Evolutionary conservation across 1,139 yeast genomes (phyloP).

Genomic region (Torulaspora pretoriensis): DNA sequence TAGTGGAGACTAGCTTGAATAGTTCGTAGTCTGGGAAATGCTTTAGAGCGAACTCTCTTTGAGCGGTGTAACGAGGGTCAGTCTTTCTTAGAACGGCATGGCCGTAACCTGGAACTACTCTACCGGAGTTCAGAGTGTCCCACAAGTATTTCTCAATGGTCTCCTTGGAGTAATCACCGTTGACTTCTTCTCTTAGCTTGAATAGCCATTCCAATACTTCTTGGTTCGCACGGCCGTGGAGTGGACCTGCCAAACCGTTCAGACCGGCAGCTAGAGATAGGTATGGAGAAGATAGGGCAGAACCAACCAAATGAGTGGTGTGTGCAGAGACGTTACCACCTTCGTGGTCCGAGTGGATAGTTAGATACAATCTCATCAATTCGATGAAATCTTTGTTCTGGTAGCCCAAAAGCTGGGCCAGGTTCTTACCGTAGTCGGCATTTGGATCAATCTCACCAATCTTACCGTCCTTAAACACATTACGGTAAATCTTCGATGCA

Average conservation of each 20-base stretch:
- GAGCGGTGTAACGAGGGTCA: conserved; percentile 80
- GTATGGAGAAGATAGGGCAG: conserved; percentile 42
- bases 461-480: conserved; percentile 53
- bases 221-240: conserved; percentile 45
- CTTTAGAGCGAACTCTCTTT: conserved; percentile 92
- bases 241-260: conserved; percentile 45
- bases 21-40: conserved; percentile 95
- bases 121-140: conserved; percentile 40
- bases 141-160: conserved; percentile 40
- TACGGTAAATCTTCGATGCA: conserved; percentile 64
- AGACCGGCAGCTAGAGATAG: conserved; percentile 42
- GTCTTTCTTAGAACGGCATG: conserved; percentile 45
- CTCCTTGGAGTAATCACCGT: conserved; percentile 34
- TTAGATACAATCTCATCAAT: conserved; percentile 42
- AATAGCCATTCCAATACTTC: conserved; percentile 43
- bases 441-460: conserved; percentile 61
- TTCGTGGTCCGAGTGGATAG: conserved; percentile 46
- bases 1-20: conserved; percentile 84
- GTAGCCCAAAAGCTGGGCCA: conserved; percentile 78
- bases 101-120: conserved; percentile 47
- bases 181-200: conserved; percentile 36
- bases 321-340: conserved; percentile 48
- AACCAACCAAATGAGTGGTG: conserved; percentile 43
- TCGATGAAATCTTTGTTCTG: conserved; percentile 40
- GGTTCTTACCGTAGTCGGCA: conserved; percentile 89